Evolutionary conservation across 2,329 filamentous ascomycete genomes (phyloP).

Genomic region (Fusarium sp.): DNA sequence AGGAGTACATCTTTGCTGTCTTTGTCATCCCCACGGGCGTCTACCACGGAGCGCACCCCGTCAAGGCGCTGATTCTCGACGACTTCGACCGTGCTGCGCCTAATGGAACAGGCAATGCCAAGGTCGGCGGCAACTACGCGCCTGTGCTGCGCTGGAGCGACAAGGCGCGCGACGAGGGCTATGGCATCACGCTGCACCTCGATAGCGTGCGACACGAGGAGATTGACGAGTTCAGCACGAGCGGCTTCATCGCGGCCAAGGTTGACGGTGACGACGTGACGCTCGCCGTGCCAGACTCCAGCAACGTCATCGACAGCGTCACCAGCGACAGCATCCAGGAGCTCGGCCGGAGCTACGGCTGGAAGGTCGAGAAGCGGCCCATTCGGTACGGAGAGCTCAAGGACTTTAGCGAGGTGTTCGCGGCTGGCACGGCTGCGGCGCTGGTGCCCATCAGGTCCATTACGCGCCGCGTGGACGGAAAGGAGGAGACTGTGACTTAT

Average conservation of each 20-base stretch:
- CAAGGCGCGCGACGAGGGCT: slow-evolving; percentile 80
- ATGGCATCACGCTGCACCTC: slow-evolving; percentile 92
- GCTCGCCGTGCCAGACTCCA: slow-evolving; percentile 87
- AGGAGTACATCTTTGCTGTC: slow-evolving; percentile 92
- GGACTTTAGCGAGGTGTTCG: slow-evolving; percentile 78
- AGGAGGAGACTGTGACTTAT: slow-evolving; percentile 64
- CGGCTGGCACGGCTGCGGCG: slow-evolving; percentile 90
- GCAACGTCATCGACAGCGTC: slow-evolving; percentile 87
- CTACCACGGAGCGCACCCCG: slow-evolving; percentile 89
- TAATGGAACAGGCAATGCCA: slow-evolving; percentile 88
- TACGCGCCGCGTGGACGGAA: slow-evolving; percentile 67
- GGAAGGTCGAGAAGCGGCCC: slow-evolving; percentile 80
- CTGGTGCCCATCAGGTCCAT: slow-evolving; percentile 94
- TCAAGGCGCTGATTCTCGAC: slow-evolving; percentile 88
- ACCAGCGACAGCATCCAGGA: slow-evolving; percentile 82
- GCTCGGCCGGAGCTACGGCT: slow-evolving; percentile 82
- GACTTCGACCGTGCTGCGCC: slow-evolving; percentile 95
- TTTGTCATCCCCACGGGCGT: slow-evolving; percentile 93
- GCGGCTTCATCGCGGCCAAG: slow-evolving; percentile 86
- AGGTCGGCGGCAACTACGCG: slow-evolving; percentile 95
- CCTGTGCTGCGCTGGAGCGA: slow-evolving; percentile 91
- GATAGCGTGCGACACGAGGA: slow-evolving; percentile 86
- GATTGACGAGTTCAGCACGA: slow-evolving; percentile 96
- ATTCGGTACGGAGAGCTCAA: slow-evolving; percentile 71
- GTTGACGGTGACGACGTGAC: slow-evolving; percentile 70